Evolutionary conservation across 208 protist species (phyloP), one percentile per base, ranked within the genome.

Genomic region (Leptomonas pyrrhocoris): DNA sequence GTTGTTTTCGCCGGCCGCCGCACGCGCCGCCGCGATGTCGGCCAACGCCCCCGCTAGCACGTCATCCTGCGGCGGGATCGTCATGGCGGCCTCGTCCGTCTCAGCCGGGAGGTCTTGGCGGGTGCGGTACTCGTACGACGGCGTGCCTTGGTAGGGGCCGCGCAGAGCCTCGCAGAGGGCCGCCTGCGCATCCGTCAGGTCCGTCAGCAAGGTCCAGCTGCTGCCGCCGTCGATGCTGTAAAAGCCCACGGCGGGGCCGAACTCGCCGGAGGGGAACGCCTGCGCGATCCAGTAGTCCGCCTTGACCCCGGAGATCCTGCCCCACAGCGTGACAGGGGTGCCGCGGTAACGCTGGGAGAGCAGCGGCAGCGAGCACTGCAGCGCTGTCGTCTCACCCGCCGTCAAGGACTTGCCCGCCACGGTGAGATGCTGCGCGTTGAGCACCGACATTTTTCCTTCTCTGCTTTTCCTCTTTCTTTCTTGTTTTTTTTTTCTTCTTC

Each of bases 91-190:
- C 71, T 93, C 88, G 60, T 81, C 68, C 21, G 86, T 81, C 49
- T 90, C 87, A 0, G 87, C 77, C 7, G 90, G 90, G 30, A 96
- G 82, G 55, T 93, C 89, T 31, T 92, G 74, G 5, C 89, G 85
- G 55, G 93, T 79, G 74, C 92, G 94, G 75, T 97, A 97, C 45
- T 85, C 77, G 77, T 93, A 95, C 28, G n/a, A 59, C 11, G 91
- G 91, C 54, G 86, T 66, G 21, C 93, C 93, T 49, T 92, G 80
- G 69, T 93, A 96, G 27, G 88, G 69, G 12, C 93, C 93, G 2
- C 93, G 88, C 45, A 97, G 79, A 34, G 85, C 36, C 66, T 94
- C 88, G 77, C 93, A 97, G 46, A 94, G 91, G 6, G 23, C 79
- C 40, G 64, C 83, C 79, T 96, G 89, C 54, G 90, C 85, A 40